Evolutionary conservation across 2,329 filamentous ascomycete genomes (phyloP), one percentile per base, ranked within the genome.

Genomic region (Eutypa lata): DNA sequence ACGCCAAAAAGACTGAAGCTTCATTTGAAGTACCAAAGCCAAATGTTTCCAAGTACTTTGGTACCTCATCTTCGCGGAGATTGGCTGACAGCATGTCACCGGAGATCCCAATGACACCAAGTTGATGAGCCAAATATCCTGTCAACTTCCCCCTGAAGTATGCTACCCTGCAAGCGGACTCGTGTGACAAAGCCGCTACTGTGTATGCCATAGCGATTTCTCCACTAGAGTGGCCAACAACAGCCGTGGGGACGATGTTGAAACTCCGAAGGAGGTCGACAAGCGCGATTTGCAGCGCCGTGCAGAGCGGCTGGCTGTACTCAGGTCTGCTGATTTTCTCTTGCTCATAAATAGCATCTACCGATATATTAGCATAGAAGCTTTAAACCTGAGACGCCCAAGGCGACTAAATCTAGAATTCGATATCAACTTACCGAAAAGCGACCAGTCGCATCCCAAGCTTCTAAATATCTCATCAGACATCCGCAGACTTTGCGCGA

Each of bases 121-220:
- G 35, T 6, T 5, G 35, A 7, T 18, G 26, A 31, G n/a, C 31
- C 31, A 38, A 5, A 7, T 7, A 18, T 16, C 13, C 13, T 7
- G 35, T 14, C 16, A 38, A 16, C 13, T 16, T 38, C 4, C 38
- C 38, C 5, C 38, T 3, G 38, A 19, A 21, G 38, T 43, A 43
- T 43, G n/a, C 38, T 5, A n/a, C 38, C 38, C 21, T 43, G 8
- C 16, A 21, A 6, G 38, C 38, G 18, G 38, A 19, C n/a, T 43
- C 38, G 13, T 6, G 18, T 13, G 38, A 19, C 5, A 43, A 13
- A 4, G n/a, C 38, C 8, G 4, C 38, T 3, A 22, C 38, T 7
- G 65, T 28, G n/a, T 68, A 69, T 0, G 67, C 67, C 1, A 67
- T 67, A 1, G 68, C 67, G 21, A 69, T 67, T 38, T 71, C 68